A percentile compares a stretch with the other conserved stretches of the same genome.
phyloP scores from a whole-genome alignment of 805 yeast genomes.

The Starmerella tilneyi region DNA sequence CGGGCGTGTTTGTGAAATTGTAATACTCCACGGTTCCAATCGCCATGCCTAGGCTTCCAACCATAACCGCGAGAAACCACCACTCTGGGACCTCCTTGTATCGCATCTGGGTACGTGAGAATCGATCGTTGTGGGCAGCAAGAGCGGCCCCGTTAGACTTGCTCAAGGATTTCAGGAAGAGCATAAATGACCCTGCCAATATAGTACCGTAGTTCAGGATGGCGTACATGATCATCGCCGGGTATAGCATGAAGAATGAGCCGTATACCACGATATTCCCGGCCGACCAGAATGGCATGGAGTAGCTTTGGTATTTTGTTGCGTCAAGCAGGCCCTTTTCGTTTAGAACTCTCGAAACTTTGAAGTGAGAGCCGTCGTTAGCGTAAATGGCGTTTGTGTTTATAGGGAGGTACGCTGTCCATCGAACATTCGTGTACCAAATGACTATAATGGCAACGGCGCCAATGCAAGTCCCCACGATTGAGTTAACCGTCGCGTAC shows the following conservation, averaged over 20 bases:
- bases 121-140: constrained; percentile 40
- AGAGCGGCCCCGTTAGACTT: constrained; percentile 19
- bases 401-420: constrained; percentile 44
- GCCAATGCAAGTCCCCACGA: constrained; percentile 31
- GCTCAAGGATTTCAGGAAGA: constrained; percentile 22
- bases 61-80: constrained; percentile 40
- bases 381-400: constrained; percentile 33
- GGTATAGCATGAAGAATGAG: constrained; percentile 45
- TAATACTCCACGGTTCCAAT: constrained; percentile 35
- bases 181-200: constrained; percentile 1
- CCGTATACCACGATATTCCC: constrained; percentile 52
- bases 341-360: constrained; percentile 38
- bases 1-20: constrained; percentile 40
- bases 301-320: constrained; percentile 44
- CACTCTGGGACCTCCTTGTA: constrained; percentile 54
- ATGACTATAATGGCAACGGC: constrained; percentile 30
- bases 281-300: constrained; percentile 60
- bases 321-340: constrained; percentile 38
- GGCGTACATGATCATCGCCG: constrained; percentile 43
- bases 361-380: constrained; percentile 27
- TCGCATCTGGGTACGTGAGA: constrained; percentile 45
- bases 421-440: constrained; percentile 39
- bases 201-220: constrained; percentile 22
- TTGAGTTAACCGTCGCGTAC: constrained; percentile 31
- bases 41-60: constrained; percentile 38